Evolutionary conservation across 176 grass and related monocot genomes (phyloP).

Genomic region (Oryza australiensis): DNA sequence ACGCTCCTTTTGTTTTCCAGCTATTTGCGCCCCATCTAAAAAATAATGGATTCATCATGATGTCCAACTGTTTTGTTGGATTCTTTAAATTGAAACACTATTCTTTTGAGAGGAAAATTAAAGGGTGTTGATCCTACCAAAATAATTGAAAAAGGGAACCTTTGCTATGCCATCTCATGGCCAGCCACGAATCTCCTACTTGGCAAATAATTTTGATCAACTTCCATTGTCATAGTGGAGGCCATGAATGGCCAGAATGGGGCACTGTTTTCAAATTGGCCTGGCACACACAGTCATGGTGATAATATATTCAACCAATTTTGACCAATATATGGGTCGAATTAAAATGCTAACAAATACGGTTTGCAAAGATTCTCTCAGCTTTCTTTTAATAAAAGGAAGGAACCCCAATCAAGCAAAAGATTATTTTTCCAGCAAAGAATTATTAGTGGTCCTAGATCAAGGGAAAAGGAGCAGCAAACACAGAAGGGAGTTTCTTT

Average conservation of each 20-base stretch:
- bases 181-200: constrained; percentile 19
- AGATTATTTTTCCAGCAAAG: neutral
- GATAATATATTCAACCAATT: neutral
- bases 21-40: neutral
- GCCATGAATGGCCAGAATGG: neutral
- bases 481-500: neutral
- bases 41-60: neutral
- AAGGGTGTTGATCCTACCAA: neutral
- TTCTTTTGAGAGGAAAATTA: neutral
- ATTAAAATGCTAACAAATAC: neutral
- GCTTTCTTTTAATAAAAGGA: neutral
- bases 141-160: constrained; percentile 15
- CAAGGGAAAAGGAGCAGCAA: neutral
- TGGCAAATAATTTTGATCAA: neutral
- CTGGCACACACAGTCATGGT: neutral
- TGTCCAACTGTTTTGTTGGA: neutral
- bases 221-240: neutral
- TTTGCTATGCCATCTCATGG: neutral
- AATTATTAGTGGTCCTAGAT: constrained; percentile 10
- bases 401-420: neutral
- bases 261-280: neutral
- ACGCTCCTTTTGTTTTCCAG: neutral
- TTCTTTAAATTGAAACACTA: neutral
- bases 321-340: neutral
- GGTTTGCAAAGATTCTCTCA: neutral